Base-by-base conservation (phyloP, 1,284 basidiomycete genomes). In the Tetrapyrgos nigripes region DNA sequence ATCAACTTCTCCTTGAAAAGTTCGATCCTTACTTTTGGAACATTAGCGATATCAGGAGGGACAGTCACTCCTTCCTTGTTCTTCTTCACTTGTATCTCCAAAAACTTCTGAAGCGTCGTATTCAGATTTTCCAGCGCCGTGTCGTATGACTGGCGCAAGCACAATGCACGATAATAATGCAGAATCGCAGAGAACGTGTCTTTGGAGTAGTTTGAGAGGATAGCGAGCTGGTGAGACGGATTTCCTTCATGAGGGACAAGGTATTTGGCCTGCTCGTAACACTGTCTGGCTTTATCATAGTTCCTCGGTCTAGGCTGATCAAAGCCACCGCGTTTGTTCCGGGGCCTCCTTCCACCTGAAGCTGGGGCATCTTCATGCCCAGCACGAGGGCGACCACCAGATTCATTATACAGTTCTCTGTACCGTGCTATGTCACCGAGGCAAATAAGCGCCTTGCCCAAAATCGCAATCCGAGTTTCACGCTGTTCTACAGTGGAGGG, bases 351-450 rank as follows among this genome's bases (percentile, higher is more conserved):
- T 68, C 24, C 77, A 64, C 29, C 64, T 61, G 21, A 68, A 0
- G 59, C 64, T 35, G 75, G 68, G 4, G 76, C 77, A 37, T 88
- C 86, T 60, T 91, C 87, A 45, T 86, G 83, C 29, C 87, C 87
- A 1, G 85, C 85, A 63, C 80, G 83, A 14, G 88, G 82, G 53
- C 87, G 78, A 11, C 88, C 86, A 27, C 84, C 83, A 44, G 80
- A 75, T 62, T 93, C 92, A 66, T 88, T 90, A 68, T 96, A 96
- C 61, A 93, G 87, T 70, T 98, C 96, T 60, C 92, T 85, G 75
- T 99, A 99, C 31, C 97, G 83, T 62, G 94, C 93, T 47, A 99
- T 87, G 71, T 99, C 97, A 17, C 97, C 97, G 21, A 97, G 84
- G 73, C 91, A 98, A 28, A 98, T 90, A 51, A 98, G 79, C 3